These are phyloP conservation scores for Moringa oleifera DNA, from an alignment of 345 rosid genomes.

Conservation along the genomic window DNA sequence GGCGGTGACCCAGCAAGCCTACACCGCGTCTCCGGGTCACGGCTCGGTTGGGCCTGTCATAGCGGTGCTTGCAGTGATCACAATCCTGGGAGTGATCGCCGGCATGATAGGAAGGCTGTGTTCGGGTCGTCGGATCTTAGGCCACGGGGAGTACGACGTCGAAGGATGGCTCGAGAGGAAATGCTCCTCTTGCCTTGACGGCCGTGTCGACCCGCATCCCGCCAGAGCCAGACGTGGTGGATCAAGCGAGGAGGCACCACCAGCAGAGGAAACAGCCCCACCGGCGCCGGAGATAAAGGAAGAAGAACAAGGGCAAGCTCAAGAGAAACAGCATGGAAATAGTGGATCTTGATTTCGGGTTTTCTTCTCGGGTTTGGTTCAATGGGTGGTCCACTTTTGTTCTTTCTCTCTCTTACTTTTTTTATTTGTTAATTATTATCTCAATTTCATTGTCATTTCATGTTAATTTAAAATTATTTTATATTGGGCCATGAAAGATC, in stretches of 20 bases:
- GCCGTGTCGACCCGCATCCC: constrained; percentile 34
- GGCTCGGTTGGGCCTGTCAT: constrained; percentile 61
- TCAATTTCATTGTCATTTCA: background rate
- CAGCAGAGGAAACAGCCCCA: constrained; percentile 14
- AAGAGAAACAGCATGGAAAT: constrained; percentile 20
- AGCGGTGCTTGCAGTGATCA: constrained; percentile 58
- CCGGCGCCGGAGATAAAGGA: constrained; percentile 18
- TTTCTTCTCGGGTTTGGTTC: background rate
- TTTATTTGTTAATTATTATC: background rate
- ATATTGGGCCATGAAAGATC: background rate
- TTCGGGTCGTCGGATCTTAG: constrained; percentile 50
- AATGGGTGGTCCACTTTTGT: background rate
- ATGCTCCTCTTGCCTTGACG: constrained; percentile 63
- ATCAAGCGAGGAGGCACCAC: constrained; percentile 10
- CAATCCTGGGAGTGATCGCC: constrained; percentile 51
- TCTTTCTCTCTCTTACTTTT: background rate
- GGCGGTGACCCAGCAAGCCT: constrained; percentile 28
- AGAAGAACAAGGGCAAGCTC: constrained; percentile 19
- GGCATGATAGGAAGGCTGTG: constrained; percentile 63
- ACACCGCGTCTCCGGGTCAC: constrained; percentile 30
- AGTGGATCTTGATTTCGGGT: constrained; percentile 16
- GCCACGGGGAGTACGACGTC: constrained; percentile 46
- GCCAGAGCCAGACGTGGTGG: constrained; percentile 12
- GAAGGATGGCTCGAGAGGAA: constrained; percentile 68
- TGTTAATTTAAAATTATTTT: too few species aligned